phyloP scores from a whole-genome alignment of 1,284 basidiomycete species.

The Cutaneotrichosporon mucoides region DNA sequence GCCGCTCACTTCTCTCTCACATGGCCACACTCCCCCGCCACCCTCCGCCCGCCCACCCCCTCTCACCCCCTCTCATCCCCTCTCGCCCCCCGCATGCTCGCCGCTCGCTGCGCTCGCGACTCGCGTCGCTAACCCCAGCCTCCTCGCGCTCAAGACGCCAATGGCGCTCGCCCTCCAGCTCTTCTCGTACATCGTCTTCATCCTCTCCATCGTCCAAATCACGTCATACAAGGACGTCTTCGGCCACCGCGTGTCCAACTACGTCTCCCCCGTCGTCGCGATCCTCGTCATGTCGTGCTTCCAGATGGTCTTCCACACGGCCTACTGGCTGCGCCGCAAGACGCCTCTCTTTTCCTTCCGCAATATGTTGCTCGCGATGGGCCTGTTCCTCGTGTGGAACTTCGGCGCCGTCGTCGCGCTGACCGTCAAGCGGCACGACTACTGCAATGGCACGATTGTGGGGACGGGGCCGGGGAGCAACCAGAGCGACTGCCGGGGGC shows the following conservation, averaged over 20 bases:
- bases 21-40: no score
- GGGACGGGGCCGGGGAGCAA: conserved; percentile 13
- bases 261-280: conserved; percentile 29
- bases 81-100: no score
- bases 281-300: conserved; percentile 24
- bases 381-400: conserved; percentile 25
- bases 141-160: background rate
- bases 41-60: no score
- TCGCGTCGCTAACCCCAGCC: background rate
- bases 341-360: conserved; percentile 18
- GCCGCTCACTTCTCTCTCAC: no score
- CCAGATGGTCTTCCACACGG: conserved; percentile 21
- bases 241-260: conserved; percentile 4
- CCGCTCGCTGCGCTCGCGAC: no score
- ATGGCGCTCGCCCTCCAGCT: conserved; percentile 9
- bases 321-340: conserved; percentile 18
- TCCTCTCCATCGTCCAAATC: conserved; percentile 31
- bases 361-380: conserved; percentile 16
- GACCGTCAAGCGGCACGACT: conserved; percentile 15
- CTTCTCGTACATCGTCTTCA: conserved; percentile 19
- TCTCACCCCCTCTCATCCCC: no score
- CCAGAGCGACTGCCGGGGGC: conserved; percentile 26
- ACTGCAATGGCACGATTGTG: background rate
- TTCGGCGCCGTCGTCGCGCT: conserved; percentile 26
- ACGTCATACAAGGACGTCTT: conserved; percentile 14